Base-by-base conservation (phyloP, 2,329 filamentous ascomycete genomes). In the Ascochyta pisi region DNA sequence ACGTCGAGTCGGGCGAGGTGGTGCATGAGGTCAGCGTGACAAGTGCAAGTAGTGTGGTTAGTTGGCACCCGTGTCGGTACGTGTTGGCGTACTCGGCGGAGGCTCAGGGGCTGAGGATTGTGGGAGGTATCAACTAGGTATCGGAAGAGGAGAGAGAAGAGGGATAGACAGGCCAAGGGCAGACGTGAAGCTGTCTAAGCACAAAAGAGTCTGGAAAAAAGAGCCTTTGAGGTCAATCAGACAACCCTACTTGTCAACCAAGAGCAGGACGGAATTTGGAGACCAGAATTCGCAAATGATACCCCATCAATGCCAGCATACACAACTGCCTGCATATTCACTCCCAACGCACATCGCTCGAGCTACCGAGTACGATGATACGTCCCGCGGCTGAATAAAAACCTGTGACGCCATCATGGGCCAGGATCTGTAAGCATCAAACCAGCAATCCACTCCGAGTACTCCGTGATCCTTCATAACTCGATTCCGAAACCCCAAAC, bases 1-100 rank as follows among this genome's bases (percentile, higher is more conserved):
- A 92, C 69, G 84, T 86, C 1, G 90, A 93, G 73, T 89, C 86
- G 3, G 90, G 90, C 22, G 89, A 92, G 40, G 83, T 86, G 61
- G 83, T 92, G 13, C 84, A 91, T 70, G 89, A 83, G 2, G 83
- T 92, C 62, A 91, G 91, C 73, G 89, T 89, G 9, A 79, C 81
- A 0, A 83, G 85, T 22, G 78, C 87, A 12, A 86, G 84, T 50
- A 84, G 86, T 1, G 82, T 89, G 10, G 88, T 92, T 7, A 84
- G 88, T 3, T 93, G 90, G 90, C 89, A 91, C 61, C 90, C 90
- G 2, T 87, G 84, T 38, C 82, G 86, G 53, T 93, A 93, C 72
- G 86, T 84, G 63, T 76, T 94, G 56, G 90, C 90, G 2, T 92
- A 91, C 71, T 85, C 85, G 13, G 78, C 78, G 48, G 90, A 93